A percentile compares a stretch with the other conserved stretches of the same genome.
Conservation (phyloP, 2,329 filamentous ascomycete species). For the Xylariaceae sp. region DNA sequence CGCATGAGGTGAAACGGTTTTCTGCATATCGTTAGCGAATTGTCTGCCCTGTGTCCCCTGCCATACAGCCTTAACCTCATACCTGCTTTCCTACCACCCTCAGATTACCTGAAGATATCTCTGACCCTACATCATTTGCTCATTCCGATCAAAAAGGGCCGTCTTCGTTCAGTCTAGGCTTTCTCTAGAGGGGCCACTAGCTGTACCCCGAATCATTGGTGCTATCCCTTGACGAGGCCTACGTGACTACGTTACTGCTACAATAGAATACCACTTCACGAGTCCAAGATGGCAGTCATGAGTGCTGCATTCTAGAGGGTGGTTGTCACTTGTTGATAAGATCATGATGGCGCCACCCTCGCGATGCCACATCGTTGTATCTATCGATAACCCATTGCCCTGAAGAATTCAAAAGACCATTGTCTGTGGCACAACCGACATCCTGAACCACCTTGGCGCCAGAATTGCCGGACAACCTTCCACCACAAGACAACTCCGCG, state of each 20-base stretch:
- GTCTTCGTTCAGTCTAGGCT: too few species aligned
- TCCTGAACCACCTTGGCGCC: slow-evolving; percentile 3
- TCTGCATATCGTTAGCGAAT: too few species aligned
- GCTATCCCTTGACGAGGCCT: not conserved
- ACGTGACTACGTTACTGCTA: slow-evolving; percentile 5
- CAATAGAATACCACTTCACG: slow-evolving; percentile 11
- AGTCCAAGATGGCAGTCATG: slow-evolving; percentile 39
- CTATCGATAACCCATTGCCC: slow-evolving; percentile 13
- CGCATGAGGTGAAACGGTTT: too few species aligned
- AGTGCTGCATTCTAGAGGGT: slow-evolving; percentile 52
- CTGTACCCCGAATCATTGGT: too few species aligned
- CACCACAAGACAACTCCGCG: slow-evolving; percentile 7
- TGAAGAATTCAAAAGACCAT: not conserved
- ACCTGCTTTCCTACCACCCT: too few species aligned
- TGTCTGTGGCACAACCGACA: not conserved
- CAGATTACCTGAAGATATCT: too few species aligned
- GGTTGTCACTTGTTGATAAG: slow-evolving; percentile 39
- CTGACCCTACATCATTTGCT: too few species aligned
- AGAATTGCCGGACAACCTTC: slow-evolving; percentile 11
- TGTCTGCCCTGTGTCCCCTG: too few species aligned
- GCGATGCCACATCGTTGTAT: slow-evolving; percentile 32
- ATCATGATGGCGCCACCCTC: slow-evolving; percentile 56
- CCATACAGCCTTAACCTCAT: too few species aligned
- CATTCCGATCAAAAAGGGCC: too few species aligned
- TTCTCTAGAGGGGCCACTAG: too few species aligned